Evolutionary conservation across 495 filamentous ascomycete species (phyloP).

Genomic region (Bathelium albidoporum): DNA sequence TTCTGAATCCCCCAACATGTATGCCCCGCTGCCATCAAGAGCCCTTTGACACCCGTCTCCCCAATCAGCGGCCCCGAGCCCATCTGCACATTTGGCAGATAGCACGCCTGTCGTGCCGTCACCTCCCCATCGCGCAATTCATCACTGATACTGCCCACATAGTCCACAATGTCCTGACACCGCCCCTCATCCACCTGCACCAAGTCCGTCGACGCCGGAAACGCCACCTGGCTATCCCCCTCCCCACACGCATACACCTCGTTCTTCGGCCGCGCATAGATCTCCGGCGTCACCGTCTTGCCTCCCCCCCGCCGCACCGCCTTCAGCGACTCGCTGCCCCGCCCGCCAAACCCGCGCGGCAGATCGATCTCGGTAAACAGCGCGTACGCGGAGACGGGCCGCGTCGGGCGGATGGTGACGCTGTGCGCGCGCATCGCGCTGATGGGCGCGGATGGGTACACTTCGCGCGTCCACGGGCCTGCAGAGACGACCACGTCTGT

Average conservation of each 20-base stretch:
- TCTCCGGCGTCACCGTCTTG: constrained; percentile 71
- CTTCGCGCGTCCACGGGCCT: constrained; percentile 74
- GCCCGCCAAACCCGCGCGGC: constrained; percentile 41
- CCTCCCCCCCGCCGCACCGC: constrained; percentile 32
- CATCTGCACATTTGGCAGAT: constrained; percentile 66
- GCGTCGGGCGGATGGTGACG: constrained; percentile 66
- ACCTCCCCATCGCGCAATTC: constrained; percentile 67
- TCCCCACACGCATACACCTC: constrained; percentile 94
- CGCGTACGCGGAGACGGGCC: constrained; percentile 73
- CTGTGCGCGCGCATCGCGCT: constrained; percentile 77
- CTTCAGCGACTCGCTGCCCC: constrained; percentile 31
- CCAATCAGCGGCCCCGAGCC: constrained; percentile 68
- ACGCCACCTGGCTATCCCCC: constrained; percentile 63
- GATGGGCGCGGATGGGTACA: constrained; percentile 70
- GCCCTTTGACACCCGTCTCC: constrained; percentile 58
- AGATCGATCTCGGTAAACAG: constrained; percentile 85
- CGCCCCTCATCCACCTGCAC: constrained; percentile 66
- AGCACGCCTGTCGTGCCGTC: constrained; percentile 80
- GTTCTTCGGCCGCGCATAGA: constrained; percentile 79
- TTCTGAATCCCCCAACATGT: constrained; percentile 99
- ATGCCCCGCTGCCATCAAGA: constrained; percentile 82
- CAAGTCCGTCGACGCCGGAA: constrained; percentile 65
- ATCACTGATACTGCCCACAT: constrained; percentile 67
- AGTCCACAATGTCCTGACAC: constrained; percentile 82
- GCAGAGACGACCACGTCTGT: constrained; percentile 77